Conservation (phyloP, 352 stramenopile genomes). For the Stephanocyclus meneghinianus region DNA sequence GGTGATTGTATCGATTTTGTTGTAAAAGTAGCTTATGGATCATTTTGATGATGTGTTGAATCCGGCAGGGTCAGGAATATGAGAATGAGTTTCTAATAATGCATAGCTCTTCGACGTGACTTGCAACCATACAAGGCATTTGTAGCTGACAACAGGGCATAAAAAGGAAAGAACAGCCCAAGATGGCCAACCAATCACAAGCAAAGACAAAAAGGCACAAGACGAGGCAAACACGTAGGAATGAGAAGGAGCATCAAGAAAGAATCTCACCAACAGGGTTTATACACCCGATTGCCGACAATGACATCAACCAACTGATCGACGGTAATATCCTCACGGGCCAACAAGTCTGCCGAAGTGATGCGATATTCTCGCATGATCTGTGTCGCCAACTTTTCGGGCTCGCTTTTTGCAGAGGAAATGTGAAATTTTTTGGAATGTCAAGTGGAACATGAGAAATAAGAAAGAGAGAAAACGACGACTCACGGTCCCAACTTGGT, state of each 20-base stretch:
- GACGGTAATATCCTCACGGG: constrained; percentile 94
- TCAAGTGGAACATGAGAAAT: neutral
- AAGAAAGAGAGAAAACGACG: neutral
- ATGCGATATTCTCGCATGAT: constrained; percentile 94
- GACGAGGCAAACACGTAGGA: too few species aligned
- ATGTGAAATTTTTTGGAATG: neutral
- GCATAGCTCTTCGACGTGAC: too few species aligned
- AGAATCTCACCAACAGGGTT: constrained; percentile 85
- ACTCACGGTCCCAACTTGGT: constrained; percentile 85
- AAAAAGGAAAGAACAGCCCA: too few species aligned
- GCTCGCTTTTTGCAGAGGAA: constrained; percentile 32
- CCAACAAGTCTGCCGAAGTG: constrained; percentile 95
- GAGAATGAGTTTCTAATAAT: neutral
- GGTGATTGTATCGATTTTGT: constrained; percentile 99
- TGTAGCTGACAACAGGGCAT: too few species aligned
- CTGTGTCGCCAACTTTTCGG: constrained; percentile 73
- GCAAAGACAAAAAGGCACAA: too few species aligned
- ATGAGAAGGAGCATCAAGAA: too few species aligned
- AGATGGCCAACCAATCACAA: too few species aligned
- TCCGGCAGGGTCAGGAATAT: neutral
- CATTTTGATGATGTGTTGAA: constrained; percentile 53
- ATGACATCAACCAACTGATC: constrained; percentile 99
- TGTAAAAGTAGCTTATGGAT: constrained; percentile 92
- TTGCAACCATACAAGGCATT: too few species aligned
- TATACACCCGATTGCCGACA: constrained; percentile 98